Conservation (phyloP, 768 basidiomycete species). For the Termitomyces bulborhizus region DNA sequence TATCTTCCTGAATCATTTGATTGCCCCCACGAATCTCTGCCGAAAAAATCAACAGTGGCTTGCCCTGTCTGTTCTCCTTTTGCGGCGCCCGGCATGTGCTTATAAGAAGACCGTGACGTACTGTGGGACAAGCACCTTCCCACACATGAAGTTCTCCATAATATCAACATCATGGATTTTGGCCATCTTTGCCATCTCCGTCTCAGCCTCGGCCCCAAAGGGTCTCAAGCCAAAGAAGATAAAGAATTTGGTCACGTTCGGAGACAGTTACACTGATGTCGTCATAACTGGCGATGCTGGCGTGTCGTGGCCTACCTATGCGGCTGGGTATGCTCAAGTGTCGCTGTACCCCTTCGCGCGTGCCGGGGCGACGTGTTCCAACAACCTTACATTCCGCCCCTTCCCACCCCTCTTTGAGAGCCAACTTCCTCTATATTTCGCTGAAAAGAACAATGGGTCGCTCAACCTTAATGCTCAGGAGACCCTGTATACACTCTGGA, state of each 20-base stretch:
- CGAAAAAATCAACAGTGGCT: no score
- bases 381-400: slow-evolving; percentile 49
- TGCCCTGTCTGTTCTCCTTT: no score
- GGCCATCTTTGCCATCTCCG: not conserved
- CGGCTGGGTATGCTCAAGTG: slow-evolving; percentile 46
- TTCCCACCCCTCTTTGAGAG: slow-evolving; percentile 55
- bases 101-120: not conserved
- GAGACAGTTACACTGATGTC: slow-evolving; percentile 60
- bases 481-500: slow-evolving; percentile 63
- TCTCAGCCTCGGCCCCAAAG: not conserved
- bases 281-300: slow-evolving; percentile 35
- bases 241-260: slow-evolving; percentile 61
- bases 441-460: slow-evolving; percentile 33
- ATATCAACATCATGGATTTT: not conserved
- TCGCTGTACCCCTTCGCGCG: slow-evolving; percentile 52
- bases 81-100: not conserved
- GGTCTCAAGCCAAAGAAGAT: slow-evolving; percentile 40
- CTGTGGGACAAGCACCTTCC: not conserved
- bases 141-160: slow-evolving; percentile 1
- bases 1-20: no score
- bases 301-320: slow-evolving; percentile 57
- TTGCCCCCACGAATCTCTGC: not conserved
- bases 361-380: slow-evolving; percentile 62
- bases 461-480: slow-evolving; percentile 32
- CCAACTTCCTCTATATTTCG: slow-evolving; percentile 49